Base-by-base conservation (phyloP, 1,139 yeast species). In the Saccharomycopsis hybrid region DNA sequence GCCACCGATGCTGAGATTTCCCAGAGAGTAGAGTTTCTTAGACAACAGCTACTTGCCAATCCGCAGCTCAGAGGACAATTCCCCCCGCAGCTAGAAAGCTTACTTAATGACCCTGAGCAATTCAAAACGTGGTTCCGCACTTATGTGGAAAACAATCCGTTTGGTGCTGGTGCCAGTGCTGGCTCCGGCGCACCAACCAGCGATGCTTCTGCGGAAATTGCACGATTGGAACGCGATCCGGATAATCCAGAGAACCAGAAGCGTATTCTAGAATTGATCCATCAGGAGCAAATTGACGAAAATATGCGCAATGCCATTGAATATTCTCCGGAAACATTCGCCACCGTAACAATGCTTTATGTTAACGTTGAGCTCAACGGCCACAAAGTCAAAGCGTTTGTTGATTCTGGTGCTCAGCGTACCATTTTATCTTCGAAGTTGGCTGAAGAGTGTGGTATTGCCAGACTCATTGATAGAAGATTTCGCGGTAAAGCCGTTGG, bases 401-500 rank as follows among this genome's bases (percentile, higher is more conserved):
- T 92, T 8, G 99, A 92, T 63, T 81, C 97, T 0, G 98, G 99
- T 1, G 98, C 99, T 0, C 97, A 89, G 64, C 73, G 80, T 41
- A 89, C 98, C 0, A 83, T 90, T 47, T 84, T 83, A 63, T 80
- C 89, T 27, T 85, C 95, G 1, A 68, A 71, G 42, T 72, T 92
- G 57, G 96, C 95, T 0, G 85, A 83, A 56, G 70, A 72, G 52
- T 79, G 92, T 50, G 86, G 87, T 0, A 68, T 92, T 42, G 69
- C 80, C 28, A 78, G 85, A 57, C 69, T 89, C 50, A 80, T 92
- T n/a, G 99, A 92, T 63, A 79, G 69, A 54, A 72, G 97, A 55
- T 88, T 83, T 64, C 73, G 72, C 46, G 96, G 96, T 28, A 80
- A 81, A 59, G 97, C 96, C 1, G 71, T 78, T 55, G 99, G 98